These are phyloP conservation scores for Penicillium desertorum DNA, from an alignment of 495 filamentous ascomycete species.

Conservation along the genomic window DNA sequence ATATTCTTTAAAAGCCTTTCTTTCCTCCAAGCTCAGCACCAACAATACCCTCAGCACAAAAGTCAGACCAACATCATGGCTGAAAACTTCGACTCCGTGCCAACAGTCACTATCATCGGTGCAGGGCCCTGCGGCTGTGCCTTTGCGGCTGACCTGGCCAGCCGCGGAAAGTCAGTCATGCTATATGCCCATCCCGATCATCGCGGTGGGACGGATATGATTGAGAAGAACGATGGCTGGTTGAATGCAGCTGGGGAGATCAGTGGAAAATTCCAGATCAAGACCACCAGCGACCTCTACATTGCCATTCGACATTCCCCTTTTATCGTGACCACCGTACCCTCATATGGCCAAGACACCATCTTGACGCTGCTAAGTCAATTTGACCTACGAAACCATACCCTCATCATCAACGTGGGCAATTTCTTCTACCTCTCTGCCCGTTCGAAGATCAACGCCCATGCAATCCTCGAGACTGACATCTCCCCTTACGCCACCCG, in stretches of 20 bases:
- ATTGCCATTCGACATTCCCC: constrained; percentile 18
- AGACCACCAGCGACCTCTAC: constrained; percentile 22
- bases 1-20: not conserved
- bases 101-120: constrained; percentile 19
- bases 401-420: constrained; percentile 23
- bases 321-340: constrained; percentile 21
- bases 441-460: constrained; percentile 21
- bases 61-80: constrained; percentile 7
- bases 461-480: constrained; percentile 22
- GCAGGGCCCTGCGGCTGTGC: constrained; percentile 24
- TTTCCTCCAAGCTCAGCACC: not conserved
- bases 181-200: constrained; percentile 23
- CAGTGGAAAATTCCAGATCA: constrained; percentile 17
- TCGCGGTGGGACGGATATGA: constrained; percentile 19
- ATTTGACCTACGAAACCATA: constrained; percentile 18
- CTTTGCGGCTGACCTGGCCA: constrained; percentile 22
- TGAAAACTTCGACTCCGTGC: constrained; percentile 13
- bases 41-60: not conserved
- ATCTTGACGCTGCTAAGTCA: constrained; percentile 18
- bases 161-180: constrained; percentile 19
- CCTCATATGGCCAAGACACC: constrained; percentile 21
- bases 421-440: constrained; percentile 26
- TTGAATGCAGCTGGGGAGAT: constrained; percentile 16
- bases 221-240: constrained; percentile 21
- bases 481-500: constrained; percentile 22